Base-by-base conservation (phyloP, 1,284 basidiomycete genomes). In the Sphagnurus paluster region DNA sequence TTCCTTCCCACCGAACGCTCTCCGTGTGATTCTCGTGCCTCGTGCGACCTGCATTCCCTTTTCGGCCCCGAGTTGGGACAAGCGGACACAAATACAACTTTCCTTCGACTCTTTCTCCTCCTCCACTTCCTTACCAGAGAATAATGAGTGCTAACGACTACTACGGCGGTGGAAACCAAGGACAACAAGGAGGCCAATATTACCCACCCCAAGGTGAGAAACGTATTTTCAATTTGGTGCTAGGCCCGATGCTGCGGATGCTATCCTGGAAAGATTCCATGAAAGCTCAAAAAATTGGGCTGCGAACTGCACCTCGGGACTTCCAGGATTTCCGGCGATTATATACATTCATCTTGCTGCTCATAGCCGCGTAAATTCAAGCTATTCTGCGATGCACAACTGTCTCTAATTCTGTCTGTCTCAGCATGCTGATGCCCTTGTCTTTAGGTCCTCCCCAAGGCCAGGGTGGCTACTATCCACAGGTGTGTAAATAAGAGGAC, bases 391-490 rank as follows among this genome's bases (percentile, higher is more conserved):
- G n/a, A n/a, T n/a, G n/a, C n/a, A n/a, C n/a, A n/a, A n/a, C n/a
- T n/a, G n/a, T n/a, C n/a, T n/a, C n/a, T n/a, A n/a, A n/a, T n/a
- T n/a, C n/a, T 32, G 11, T 6, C 29, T 32, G 46, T 44, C 10
- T 42, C 37, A 33, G 17, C 37, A 26, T 20, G 14, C 44, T 54
- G 35, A 53, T 35, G 8, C 43, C 21, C 43, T 46, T 46, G 33
- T 45, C 49, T 44, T 32, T 60, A 82, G 82, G 80, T 26, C 75
- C 78, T 32, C 78, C 79, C 21, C 78, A 69, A 24, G 72, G 71
- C n/a, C 79, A 82, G 55, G 83, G 82, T 39, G 83, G 82, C 30
- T 88, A 88, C 63, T 88, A 89, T 59, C 87, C 87, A 45, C 85
- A 87, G 63, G 74, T 72, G 52, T 45, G 59, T 56, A 7, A 2